Evolutionary conservation across 306 rosid genomes (phyloP), one percentile per base, ranked within the genome.

Genomic region (Cucumis hystrix): DNA sequence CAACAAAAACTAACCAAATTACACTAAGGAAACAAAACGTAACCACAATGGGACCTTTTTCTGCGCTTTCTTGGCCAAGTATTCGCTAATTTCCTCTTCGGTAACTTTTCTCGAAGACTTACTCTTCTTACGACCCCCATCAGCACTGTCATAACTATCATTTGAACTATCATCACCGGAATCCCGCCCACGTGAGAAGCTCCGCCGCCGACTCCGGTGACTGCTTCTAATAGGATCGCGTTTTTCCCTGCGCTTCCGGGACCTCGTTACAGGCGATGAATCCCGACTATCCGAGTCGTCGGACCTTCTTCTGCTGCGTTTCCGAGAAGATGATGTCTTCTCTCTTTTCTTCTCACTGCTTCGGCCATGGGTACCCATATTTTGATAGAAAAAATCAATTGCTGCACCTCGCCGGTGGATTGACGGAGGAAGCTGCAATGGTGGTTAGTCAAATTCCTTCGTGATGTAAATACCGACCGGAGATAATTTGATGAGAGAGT

Each of bases 11-110:
- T 80, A 72, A 21, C 64, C 37, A 23, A 37, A 72, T 18, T 23
- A 65, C 37, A 72, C 7, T 16, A 43, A 54, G 9, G 30, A 40
- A 25, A 51, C 54, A 59, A 20, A 65, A 62, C n/a, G 9, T 16
- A 40, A 43, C 61, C 68, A 60, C 65, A 43, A 14, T n/a, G 35
- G 43, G 63, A 93, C 98, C 96, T 91, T 93, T 49, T 87, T 80
- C 85, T 93, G 93, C 6, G 97, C 98, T 79, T 88, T 91, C 87
- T 85, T 91, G 15, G 97, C 80, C 87, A 88, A 13, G 78, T 93
- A 93, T 83, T 88, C 96, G 17, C 85, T 43, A 20, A 93, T 88
- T 81, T 88, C 87, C 21, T 90, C 92, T 58, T 93, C 92, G 0
- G 91, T 87, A 52, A 93, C 77, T 43, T 18, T 75, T 79, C 88